phyloP scores from a whole-genome alignment of 1,139 yeast genomes.

The Taphrina wiesneri region DNA sequence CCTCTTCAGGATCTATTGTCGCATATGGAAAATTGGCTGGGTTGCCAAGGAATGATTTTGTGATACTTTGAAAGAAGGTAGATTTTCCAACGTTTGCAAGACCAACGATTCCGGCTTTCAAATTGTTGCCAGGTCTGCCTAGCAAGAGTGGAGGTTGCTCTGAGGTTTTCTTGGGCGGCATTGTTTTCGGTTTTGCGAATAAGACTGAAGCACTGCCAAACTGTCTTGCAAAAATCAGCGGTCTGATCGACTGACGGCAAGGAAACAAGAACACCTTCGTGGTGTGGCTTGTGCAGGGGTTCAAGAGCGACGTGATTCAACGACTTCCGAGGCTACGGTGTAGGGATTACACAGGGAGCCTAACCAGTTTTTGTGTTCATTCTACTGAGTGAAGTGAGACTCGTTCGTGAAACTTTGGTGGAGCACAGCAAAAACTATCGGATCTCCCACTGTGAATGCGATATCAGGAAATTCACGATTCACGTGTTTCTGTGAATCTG shows the following conservation, averaged over 20 bases:
- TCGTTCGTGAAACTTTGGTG: not conserved
- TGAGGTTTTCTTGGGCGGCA: slow-evolving; percentile 95
- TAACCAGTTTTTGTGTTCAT: too few species aligned
- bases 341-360: too few species aligned
- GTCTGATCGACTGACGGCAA: not conserved
- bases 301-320: not conserved
- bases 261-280: not conserved
- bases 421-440: not conserved
- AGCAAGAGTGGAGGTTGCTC: slow-evolving; percentile 85
- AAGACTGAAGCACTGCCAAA: not conserved
- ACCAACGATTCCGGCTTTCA: slow-evolving; percentile 80
- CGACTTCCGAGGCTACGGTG: too few species aligned
- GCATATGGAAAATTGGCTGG: slow-evolving; percentile 98
- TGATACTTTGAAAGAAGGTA: slow-evolving; percentile 66
- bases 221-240: not conserved
- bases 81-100: slow-evolving; percentile 74
- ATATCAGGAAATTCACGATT: not conserved
- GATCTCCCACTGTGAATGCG: not conserved
- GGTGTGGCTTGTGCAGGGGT: not conserved
- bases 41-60: slow-evolving; percentile 85
- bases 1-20: slow-evolving; percentile 98
- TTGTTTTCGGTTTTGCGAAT: slow-evolving; percentile 43
- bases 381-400: too few species aligned
- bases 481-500: not conserved
- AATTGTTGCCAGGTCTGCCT: slow-evolving; percentile 90